phyloP scores from a whole-genome alignment of 306 rosid genomes.

The Hylodesmum podocarpum region DNA sequence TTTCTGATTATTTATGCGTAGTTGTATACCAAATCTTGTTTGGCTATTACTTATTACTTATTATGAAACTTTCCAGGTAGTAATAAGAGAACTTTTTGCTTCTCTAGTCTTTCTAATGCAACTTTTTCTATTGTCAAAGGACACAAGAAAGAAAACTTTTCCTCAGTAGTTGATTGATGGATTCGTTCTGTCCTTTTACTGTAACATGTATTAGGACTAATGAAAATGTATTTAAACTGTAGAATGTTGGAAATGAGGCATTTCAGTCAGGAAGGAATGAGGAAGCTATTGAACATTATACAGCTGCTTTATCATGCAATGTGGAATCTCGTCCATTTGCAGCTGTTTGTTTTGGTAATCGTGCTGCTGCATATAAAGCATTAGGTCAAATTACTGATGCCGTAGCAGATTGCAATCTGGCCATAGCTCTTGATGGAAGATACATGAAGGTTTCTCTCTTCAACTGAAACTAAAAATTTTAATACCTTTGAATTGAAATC shows the following conservation, averaged over 20 bases:
- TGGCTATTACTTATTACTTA: too few relatives aligned
- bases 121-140: neutral
- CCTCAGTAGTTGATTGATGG: neutral
- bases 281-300: constrained; percentile 18
- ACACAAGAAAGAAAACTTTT: neutral
- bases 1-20: constrained; percentile 1
- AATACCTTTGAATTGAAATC: neutral
- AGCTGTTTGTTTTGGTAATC: constrained; percentile 14
- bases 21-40: neutral
- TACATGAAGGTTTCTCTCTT: neutral
- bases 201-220: neutral
- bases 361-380: constrained; percentile 6
- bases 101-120: neutral
- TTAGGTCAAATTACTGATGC: constrained; percentile 1
- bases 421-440: constrained; percentile 19
- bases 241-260: neutral
- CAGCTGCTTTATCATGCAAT: constrained; percentile 3
- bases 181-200: neutral
- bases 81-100: neutral
- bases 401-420: constrained; percentile 13
- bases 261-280: neutral
- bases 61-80: neutral
- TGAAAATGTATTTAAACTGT: neutral
- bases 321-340: neutral
- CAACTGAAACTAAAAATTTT: neutral